Evolutionary conservation across 495 filamentous ascomycete genomes (phyloP), one percentile per base, ranked within the genome.

Genomic region (Mycothermus thermophilus): DNA sequence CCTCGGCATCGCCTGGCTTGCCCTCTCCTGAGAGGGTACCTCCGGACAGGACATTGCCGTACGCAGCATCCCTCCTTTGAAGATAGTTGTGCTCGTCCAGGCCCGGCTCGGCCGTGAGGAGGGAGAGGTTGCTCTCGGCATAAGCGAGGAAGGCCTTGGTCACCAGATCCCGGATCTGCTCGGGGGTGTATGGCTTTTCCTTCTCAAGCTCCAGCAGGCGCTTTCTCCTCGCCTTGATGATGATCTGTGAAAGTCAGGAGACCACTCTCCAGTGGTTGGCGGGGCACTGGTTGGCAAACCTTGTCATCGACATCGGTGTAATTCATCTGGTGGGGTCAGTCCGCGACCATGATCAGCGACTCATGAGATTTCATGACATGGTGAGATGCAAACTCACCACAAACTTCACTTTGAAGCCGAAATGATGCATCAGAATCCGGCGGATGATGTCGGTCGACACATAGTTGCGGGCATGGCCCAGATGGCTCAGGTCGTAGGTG

Each of bases 271-370:
- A 3, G 8, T 12, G 1, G 7, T 7, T 5, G 8, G 7, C 2
- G 17, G 3, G 8, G 13, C 4, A 1, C 10, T 24, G 6, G 3
- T 11, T 15, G 26, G 11, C 46, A 18, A 18, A 81, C 76, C 74
- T 93, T 96, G 60, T 93, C 84, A 53, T 93, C 85, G 2, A 93
- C 72, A 60, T 93, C 59, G 4, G 87, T 93, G 45, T 93, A 82
- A 57, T 97, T 97, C 80, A 92, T 88, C 48, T 51, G 13, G 5
- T 6, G 16, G 5, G 5, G 30, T 44, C 27, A 47, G 21, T 22
- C 1, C 0, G 23, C 14, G n/a, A n/a, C n/a, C n/a, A n/a, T n/a
- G n/a, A n/a, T n/a, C n/a, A n/a, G n/a, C n/a, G n/a, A n/a, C n/a
- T n/a, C n/a, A n/a, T n/a, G n/a, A n/a, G n/a, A n/a, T n/a, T n/a